These are phyloP conservation scores for Ambrosia artemisiifolia DNA, from an alignment of 129 eudicot species.

Conservation along the genomic window DNA sequence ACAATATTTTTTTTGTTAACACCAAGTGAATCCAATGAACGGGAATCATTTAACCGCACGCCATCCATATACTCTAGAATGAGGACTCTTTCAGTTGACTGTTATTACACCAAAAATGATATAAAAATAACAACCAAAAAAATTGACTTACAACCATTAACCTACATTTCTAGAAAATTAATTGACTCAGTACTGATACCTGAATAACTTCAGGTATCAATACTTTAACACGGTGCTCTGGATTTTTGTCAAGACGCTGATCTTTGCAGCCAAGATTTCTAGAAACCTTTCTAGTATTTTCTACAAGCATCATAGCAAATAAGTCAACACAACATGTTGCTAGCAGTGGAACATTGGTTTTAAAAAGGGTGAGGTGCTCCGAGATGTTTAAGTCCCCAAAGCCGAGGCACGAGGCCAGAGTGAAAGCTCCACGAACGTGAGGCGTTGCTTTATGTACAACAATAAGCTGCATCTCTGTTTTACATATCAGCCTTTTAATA, in stretches of 20 bases:
- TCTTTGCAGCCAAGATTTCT: conserved; percentile 69
- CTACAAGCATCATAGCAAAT: conserved; percentile 34
- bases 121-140: conserved; percentile 6
- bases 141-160: not conserved
- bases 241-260: conserved; percentile 25
- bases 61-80: conserved; percentile 92
- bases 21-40: conserved; percentile 60
- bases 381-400: too few relatives aligned
- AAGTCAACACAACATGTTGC: conserved; percentile 6
- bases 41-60: conserved; percentile 67
- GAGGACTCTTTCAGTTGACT: conserved; percentile 90
- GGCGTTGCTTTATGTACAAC: too few relatives aligned
- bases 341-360: not conserved
- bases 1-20: conserved; percentile 77
- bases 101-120: conserved; percentile 23
- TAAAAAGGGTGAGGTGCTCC: too few relatives aligned
- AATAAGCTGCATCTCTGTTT: too few relatives aligned
- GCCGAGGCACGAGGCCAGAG: too few relatives aligned
- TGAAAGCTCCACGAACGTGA: too few relatives aligned
- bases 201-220: conserved; percentile 83
- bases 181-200: conserved; percentile 35
- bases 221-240: conserved; percentile 61
- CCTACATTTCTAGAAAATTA: not conserved
- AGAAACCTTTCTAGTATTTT: conserved; percentile 71
- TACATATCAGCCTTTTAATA: too few relatives aligned